phyloP scores from a whole-genome alignment of 2,329 filamentous ascomycete species.

The Epichloe aotearoae region DNA sequence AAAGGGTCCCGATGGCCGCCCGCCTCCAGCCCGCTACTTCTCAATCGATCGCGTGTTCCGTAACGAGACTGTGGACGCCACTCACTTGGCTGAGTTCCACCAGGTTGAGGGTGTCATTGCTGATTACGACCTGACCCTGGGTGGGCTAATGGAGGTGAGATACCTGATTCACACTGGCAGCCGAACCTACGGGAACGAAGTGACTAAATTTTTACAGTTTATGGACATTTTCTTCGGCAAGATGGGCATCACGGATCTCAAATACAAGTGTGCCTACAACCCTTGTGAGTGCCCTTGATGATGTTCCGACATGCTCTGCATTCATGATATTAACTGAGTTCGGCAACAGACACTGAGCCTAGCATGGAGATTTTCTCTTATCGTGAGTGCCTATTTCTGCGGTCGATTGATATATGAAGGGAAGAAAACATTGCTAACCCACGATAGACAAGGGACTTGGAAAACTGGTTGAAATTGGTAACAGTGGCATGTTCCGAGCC shows the following conservation, averaged over 20 bases:
- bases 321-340: constrained; percentile 58
- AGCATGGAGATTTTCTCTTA: constrained; percentile 97
- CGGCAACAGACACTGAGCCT: constrained; percentile 60
- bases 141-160: constrained; percentile 61
- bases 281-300: constrained; percentile 6
- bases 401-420: background rate
- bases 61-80: constrained; percentile 94
- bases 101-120: constrained; percentile 98
- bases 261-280: constrained; percentile 74
- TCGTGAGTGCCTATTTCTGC: constrained; percentile 23
- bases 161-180: background rate
- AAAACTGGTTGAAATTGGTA: constrained; percentile 95
- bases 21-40: constrained; percentile 77
- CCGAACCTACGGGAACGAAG: too few relatives aligned
- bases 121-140: constrained; percentile 84
- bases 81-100: constrained; percentile 95
- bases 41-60: constrained; percentile 97
- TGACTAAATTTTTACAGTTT: constrained; percentile 31
- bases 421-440: background rate
- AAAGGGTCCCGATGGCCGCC: constrained; percentile 56
- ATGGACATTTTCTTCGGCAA: constrained; percentile 93
- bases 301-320: background rate
- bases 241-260: constrained; percentile 75
- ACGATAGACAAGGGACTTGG: constrained; percentile 54
- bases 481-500: constrained; percentile 96